Evolutionary conservation across 2,329 filamentous ascomycete genomes (phyloP).

Genomic region (Intubia oerlemansii): DNA sequence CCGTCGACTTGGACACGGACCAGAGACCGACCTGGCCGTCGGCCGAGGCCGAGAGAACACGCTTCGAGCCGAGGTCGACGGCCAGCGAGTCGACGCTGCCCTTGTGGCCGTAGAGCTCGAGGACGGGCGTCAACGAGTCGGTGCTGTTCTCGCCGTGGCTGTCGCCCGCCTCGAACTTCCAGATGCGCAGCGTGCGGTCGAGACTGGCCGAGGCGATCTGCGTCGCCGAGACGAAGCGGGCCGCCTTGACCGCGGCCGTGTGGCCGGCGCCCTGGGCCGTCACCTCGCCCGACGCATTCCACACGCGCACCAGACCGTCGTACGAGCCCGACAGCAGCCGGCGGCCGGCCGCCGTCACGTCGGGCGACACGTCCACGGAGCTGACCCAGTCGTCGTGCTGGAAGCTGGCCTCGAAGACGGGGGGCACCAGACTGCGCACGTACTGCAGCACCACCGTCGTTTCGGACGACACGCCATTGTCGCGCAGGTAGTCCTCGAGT

Average conservation of each 20-base stretch:
- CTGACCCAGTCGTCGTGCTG: constrained; percentile 97
- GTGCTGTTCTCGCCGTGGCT: constrained; percentile 38
- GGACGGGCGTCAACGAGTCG: constrained; percentile 36
- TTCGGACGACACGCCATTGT: constrained; percentile 76
- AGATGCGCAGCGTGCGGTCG: constrained; percentile 70
- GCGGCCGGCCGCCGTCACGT: constrained; percentile 34
- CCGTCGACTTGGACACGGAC: constrained; percentile 35
- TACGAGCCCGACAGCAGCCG: constrained; percentile 83
- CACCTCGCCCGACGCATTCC: constrained; percentile 75
- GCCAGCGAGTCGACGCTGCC: constrained; percentile 52
- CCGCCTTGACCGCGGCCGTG: constrained; percentile 56
- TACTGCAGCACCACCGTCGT: constrained; percentile 79
- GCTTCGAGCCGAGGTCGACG: constrained; percentile 46
- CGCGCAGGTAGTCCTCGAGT: constrained; percentile 72
- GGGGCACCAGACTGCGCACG: constrained; percentile 75
- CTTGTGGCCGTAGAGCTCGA: constrained; percentile 17
- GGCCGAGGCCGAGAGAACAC: constrained; percentile 66
- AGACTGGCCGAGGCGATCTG: constrained; percentile 67
- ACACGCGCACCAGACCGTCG: constrained; percentile 72
- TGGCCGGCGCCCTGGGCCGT: constrained; percentile 56
- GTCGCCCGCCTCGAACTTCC: constrained; percentile 62
- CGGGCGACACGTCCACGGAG: constrained; percentile 60
- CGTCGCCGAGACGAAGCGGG: constrained; percentile 57
- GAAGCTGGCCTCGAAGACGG: constrained; percentile 74
- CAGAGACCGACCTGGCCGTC: constrained; percentile 79